Evolutionary conservation across 2,329 filamentous ascomycete species (phyloP), one percentile per base, ranked within the genome.

Genomic region (Pseudogymnoascus sp.): DNA sequence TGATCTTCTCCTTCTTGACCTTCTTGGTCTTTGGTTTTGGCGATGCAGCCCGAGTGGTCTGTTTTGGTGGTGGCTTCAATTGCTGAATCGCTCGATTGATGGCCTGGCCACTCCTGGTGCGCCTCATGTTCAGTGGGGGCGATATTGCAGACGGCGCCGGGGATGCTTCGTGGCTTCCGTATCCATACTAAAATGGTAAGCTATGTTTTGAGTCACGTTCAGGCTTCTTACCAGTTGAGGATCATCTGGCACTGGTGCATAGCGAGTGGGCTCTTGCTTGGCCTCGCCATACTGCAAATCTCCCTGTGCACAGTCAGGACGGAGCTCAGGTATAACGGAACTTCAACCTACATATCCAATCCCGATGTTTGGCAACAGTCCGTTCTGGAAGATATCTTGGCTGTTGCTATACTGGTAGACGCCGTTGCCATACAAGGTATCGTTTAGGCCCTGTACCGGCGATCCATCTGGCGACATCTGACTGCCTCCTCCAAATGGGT

Each of bases 101-200:
- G 14, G 61, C 60, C 32, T 67, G 60, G 7, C 69, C 68, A 61
- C 68, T 72, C 63, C 70, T 68, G 30, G 70, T 71, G 47, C 64
- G 62, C 12, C 69, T 57, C 62, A 67, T 63, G 14, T 70, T 66
- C 2, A 30, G 25, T 25, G 65, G 62, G 6, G 60, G 60, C 12
- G 60, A 61, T 62, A 68, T 67, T 12, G 73, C 73, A 8, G 77
- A 77, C 14, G 77, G 78, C 6, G 81, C 79, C 2, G 81, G 79
- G 32, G 81, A 83, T 59, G 76, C 78, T 28, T 78, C 79, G 0
- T 80, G 79, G 6, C 80, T 82, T 67, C 72, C 77, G 67, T 81
- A 81, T 35, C 74, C 73, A 64, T 77, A 72, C 57, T 67, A 63
- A 37, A 65, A 68, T 30, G 14, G 25, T 50, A 5, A 50, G 43